A percentile compares a stretch with the other conserved stretches of the same genome.
Evolutionary conservation across 495 filamentous ascomycete species (phyloP).

Genomic region (Friedmanniomyces simplex): DNA sequence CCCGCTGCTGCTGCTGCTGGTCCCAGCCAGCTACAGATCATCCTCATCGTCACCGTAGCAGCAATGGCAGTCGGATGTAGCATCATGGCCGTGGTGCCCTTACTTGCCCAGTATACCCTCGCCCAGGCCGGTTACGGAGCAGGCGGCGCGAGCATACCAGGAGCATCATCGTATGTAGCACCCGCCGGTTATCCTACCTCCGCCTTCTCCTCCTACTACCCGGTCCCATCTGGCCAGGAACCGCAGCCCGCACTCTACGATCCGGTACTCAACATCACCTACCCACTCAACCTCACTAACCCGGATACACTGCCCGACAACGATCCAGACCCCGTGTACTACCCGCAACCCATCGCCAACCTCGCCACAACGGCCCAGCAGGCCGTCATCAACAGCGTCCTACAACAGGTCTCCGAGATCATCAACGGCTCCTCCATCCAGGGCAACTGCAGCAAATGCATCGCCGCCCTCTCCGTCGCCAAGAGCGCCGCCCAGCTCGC

Average conservation of each 20-base stretch:
- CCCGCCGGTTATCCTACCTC: constrained; percentile 45
- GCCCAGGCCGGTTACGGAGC: constrained; percentile 4
- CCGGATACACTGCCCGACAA: constrained; percentile 41
- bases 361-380: constrained; percentile 34
- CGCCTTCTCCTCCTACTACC: constrained; percentile 44
- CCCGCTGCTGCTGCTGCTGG: not conserved
- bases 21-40: not conserved
- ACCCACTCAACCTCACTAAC: constrained; percentile 46
- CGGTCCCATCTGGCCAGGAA: constrained; percentile 44
- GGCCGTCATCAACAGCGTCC: constrained; percentile 32
- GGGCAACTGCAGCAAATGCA: constrained; percentile 44
- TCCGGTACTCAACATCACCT: constrained; percentile 47
- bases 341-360: constrained; percentile 35
- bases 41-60: not conserved
- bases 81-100: constrained; percentile 6
- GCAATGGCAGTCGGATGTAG: not conserved
- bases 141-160: constrained; percentile 12
- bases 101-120: constrained; percentile 12
- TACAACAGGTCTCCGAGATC: constrained; percentile 37
- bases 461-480: constrained; percentile 40
- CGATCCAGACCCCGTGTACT: constrained; percentile 42
- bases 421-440: constrained; percentile 33
- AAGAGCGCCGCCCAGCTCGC: constrained; percentile 41
- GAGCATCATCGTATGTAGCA: constrained; percentile 40
- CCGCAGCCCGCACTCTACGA: constrained; percentile 49